Conservation (phyloP, 805 yeast species). For the Ogataea paraovalis region DNA sequence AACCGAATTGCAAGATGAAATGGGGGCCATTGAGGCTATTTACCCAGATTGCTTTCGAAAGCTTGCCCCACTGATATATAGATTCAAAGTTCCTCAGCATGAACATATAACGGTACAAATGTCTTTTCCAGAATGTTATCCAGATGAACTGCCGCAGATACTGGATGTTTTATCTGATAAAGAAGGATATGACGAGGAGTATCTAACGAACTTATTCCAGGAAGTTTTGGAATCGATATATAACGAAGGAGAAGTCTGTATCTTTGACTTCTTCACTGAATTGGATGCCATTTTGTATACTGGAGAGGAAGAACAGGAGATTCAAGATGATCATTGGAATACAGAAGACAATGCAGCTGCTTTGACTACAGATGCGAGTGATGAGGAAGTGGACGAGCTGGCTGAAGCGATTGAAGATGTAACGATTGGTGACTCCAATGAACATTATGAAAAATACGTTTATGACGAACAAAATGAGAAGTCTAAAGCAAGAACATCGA, state of each 20-base stretch:
- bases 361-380: background rate
- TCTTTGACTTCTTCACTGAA: slow-evolving; percentile 75
- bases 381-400: slow-evolving; percentile 5
- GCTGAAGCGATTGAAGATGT: background rate
- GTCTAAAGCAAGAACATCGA: slow-evolving; percentile 14
- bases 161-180: slow-evolving; percentile 44
- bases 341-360: slow-evolving; percentile 9
- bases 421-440: slow-evolving; percentile 2
- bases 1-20: slow-evolving; percentile 63
- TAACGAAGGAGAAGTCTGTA: slow-evolving; percentile 61
- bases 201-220: slow-evolving; percentile 43
- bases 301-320: slow-evolving; percentile 29
- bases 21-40: slow-evolving; percentile 81
- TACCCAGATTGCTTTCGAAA: slow-evolving; percentile 59
- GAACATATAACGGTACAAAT: slow-evolving; percentile 58
- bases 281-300: slow-evolving; percentile 49
- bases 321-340: slow-evolving; percentile 22
- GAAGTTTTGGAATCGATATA: slow-evolving; percentile 53
- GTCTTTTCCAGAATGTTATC: slow-evolving; percentile 70
- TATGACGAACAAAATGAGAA: slow-evolving; percentile 29
- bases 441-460: slow-evolving; percentile 10
- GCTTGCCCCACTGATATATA: slow-evolving; percentile 38
- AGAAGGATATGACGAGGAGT: slow-evolving; percentile 39
- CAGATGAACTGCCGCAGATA: slow-evolving; percentile 58
- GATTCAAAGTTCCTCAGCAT: slow-evolving; percentile 58